These are phyloP conservation scores for Aspergillus sp. DNA, from an alignment of 2,329 filamentous ascomycete species.

Conservation along the genomic window DNA sequence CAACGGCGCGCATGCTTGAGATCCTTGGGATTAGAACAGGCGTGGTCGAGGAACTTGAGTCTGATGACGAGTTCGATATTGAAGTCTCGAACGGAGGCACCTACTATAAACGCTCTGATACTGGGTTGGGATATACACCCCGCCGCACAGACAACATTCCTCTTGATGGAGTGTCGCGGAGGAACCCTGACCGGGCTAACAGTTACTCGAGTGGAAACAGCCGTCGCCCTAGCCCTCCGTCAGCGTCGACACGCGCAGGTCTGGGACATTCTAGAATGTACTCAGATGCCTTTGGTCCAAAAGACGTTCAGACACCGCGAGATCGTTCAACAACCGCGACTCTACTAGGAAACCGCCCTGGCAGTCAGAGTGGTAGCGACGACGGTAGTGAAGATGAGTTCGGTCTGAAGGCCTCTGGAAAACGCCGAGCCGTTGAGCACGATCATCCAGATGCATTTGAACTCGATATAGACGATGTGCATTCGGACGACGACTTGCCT, in stretches of 20 bases:
- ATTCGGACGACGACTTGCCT: conserved; percentile 60
- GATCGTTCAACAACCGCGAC: conserved; percentile 49
- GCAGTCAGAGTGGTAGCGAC: conserved; percentile 46
- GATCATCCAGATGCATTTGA: conserved; percentile 38
- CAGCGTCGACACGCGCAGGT: conserved; percentile 34
- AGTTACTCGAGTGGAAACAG: conserved; percentile 62
- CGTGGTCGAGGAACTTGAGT: conserved; percentile 94
- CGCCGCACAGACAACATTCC: conserved; percentile 60
- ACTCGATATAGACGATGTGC: conserved; percentile 39
- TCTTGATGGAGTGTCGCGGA: conserved; percentile 48
- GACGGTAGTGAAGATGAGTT: conserved; percentile 52
- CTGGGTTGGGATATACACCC: conserved; percentile 74
- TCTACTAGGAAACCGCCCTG: conserved; percentile 45
- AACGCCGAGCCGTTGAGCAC: conserved; percentile 36
- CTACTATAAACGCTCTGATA: conserved; percentile 77
- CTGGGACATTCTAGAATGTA: conserved; percentile 50
- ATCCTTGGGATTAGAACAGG: conserved; percentile 95
- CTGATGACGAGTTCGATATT: conserved; percentile 98
- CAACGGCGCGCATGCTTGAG: conserved; percentile 95
- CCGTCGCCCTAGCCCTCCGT: conserved; percentile 51
- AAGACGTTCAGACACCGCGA: conserved; percentile 45
- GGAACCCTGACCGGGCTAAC: conserved; percentile 32
- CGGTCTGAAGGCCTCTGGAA: conserved; percentile 38
- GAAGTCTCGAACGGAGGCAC: conserved; percentile 71
- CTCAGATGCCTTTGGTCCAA: conserved; percentile 48